Evolutionary conservation across 2,329 filamentous ascomycete species (phyloP), one percentile per base, ranked within the genome.

Genomic region (Orbilia quercus): DNA sequence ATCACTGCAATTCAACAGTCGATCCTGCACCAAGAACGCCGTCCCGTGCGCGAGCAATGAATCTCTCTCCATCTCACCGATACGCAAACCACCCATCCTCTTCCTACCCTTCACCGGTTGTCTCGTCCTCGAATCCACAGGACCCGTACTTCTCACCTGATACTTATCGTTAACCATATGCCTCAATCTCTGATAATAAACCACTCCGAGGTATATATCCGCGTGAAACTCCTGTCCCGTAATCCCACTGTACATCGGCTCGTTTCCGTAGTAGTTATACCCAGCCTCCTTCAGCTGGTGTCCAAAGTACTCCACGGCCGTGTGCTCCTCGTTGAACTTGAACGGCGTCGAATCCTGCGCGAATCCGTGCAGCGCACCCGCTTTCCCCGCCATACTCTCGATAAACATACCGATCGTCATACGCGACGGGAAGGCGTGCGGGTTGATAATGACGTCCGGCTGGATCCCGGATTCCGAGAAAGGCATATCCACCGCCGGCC

Each of bases 121-220:
- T 31, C 94, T 93, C 0, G 94, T 98, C 14, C 95, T 88, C 22
- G 90, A 87, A 63, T 95, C 95, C 45, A 97, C 90, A 0, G 93
- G 93, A 63, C 95, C 95, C 0, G 95, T 98, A 1, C 95, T 98
- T 81, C 95, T 89, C 64, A 98, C 95, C 82, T 99, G 95, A 85
- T 91, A 99, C 82, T 99, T 99, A 82, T 99, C 95, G 86, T 97
- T 98, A 65, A 99, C 95, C 95, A 99, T 99, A 89, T 99, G 95
- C 80, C 95, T 87, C 74, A 99, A 86, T 81, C 95, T 89, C 82
- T 99, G 95, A 85, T 99, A 99, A 85, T 98, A 98, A 74, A 99
- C 95, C 9, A 97, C 89, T 50, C 95, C 95, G 71, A 98, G 88
- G 83, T 96, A 99, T 79, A 99, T 98, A 80, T 99, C 95, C 5